phyloP scores from a whole-genome alignment of 2,329 filamentous ascomycete genomes.

The Anisogramma anomala region DNA sequence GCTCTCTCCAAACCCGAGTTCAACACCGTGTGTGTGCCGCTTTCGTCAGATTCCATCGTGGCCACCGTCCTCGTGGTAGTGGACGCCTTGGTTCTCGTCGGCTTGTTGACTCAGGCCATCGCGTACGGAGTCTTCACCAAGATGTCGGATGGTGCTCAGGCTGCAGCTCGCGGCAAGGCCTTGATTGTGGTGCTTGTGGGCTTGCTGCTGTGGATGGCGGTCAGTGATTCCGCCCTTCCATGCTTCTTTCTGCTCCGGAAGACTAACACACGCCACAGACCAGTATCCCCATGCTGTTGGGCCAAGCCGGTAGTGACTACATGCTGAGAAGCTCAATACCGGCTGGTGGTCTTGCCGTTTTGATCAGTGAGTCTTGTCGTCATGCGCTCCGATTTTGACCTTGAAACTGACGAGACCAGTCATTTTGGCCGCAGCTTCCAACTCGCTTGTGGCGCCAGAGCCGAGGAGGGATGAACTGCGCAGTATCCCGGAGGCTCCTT shows the following conservation, averaged over 20 bases:
- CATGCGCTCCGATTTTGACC: background rate
- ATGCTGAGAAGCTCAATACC: conserved; percentile 38
- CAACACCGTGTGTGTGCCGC: conserved; percentile 39
- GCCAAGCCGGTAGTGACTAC: conserved; percentile 30
- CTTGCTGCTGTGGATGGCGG: conserved; percentile 42
- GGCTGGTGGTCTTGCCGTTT: conserved; percentile 35
- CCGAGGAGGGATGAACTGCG: conserved; percentile 20
- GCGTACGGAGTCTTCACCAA: conserved; percentile 26
- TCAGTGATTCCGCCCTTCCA: conserved; percentile 24
- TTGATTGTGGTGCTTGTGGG: conserved; percentile 31
- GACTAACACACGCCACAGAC: conserved; percentile 26
- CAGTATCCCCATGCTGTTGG: conserved; percentile 41
- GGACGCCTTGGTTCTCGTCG: conserved; percentile 34
- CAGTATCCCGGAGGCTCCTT: conserved; percentile 29
- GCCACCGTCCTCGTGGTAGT: conserved; percentile 33
- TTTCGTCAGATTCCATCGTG: conserved; percentile 32
- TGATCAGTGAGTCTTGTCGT: conserved; percentile 33
- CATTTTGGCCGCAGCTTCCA: conserved; percentile 29
- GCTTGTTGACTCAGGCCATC: conserved; percentile 31
- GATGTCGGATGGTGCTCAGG: conserved; percentile 19
- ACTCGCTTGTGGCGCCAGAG: conserved; percentile 20
- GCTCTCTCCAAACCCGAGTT: conserved; percentile 43
- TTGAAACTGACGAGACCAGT: no score
- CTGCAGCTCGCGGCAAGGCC: conserved; percentile 27
- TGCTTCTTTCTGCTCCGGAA: background rate